Percentiles rank a stretch among this genome's conserved stretches.
Evolutionary conservation across 495 filamentous ascomycete genomes (phyloP).

Genomic region (Podospora pseudoanserina): DNA sequence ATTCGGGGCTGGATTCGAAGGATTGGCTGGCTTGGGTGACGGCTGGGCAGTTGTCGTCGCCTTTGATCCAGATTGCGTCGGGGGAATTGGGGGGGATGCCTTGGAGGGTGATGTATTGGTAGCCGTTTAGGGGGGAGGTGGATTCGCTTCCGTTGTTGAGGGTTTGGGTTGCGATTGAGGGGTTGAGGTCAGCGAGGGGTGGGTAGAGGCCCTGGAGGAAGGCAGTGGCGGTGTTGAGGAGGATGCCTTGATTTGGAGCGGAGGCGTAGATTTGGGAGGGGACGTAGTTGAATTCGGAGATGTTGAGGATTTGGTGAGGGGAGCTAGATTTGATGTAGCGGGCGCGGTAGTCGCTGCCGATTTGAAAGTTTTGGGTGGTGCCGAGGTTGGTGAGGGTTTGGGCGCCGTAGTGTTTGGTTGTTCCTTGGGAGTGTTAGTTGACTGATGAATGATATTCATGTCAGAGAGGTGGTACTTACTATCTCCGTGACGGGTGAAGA

Average conservation of each 20-base stretch:
- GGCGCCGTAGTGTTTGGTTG: constrained; percentile 23
- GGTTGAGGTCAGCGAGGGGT: constrained; percentile 14
- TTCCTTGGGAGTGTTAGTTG: constrained; percentile 10
- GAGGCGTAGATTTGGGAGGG: constrained; percentile 23
- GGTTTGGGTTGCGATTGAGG: constrained; percentile 7
- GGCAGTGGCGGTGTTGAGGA: constrained; percentile 24
- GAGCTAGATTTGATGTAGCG: constrained; percentile 21
- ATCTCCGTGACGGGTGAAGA: constrained; percentile 26
- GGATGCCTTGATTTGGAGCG: constrained; percentile 22
- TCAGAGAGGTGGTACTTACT: constrained; percentile 5
- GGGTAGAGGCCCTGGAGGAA: constrained; percentile 29
- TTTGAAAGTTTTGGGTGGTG: constrained; percentile 17
- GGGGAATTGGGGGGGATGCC: constrained; percentile 21
- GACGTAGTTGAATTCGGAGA: constrained; percentile 21
- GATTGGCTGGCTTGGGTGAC: neutral
- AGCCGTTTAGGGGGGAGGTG: constrained; percentile 18
- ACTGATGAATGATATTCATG: neutral
- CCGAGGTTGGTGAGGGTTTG: constrained; percentile 23
- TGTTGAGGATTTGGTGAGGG: constrained; percentile 20
- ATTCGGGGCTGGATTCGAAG: constrained; percentile 12
- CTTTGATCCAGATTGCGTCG: constrained; percentile 24
- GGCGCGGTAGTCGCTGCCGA: constrained; percentile 19
- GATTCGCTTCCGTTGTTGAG: constrained; percentile 24
- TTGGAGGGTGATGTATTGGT: constrained; percentile 27
- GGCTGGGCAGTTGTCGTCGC: constrained; percentile 23